Base-by-base conservation (phyloP, 2,329 filamentous ascomycete genomes). In the Fusarium nanum region DNA sequence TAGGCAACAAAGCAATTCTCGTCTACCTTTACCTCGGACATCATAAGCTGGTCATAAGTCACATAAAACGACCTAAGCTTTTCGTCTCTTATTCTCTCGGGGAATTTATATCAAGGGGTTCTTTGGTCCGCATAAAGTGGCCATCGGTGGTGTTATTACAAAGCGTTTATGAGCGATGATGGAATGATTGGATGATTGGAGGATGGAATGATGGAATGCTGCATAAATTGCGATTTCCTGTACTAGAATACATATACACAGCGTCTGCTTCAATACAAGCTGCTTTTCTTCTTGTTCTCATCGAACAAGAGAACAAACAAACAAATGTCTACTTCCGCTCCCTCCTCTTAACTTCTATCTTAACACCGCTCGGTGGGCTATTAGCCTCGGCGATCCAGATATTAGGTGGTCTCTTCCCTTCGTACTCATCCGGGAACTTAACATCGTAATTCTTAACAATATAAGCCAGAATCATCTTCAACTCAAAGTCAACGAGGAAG, bases 381-480 rank as follows among this genome's bases (percentile, higher is more conserved):
- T 66, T 30, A 3, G 71, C 67, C 58, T 75, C 73, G 3, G 73
- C 55, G 20, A 73, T 11, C 73, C 73, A 75, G 1, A 28, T 12
- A 18, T 74, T 75, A 7, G 59, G 55, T 10, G 73, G 73, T 1
- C 73, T 58, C 56, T 70, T 62, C 2, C 73, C 73, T 10, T 59
- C 55, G 13, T 74, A 73, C 27, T 66, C 59, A 13, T 73, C 49
- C 1, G 73, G 67, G 5, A 75, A 70, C 22, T 50, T 58, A 1
- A 75, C 16, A 1, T 75, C 71, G 8, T 75, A 75, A 8, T 75
- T 75, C 13, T 60, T 47, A 5, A 75, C 40, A 5, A 72, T 37
- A 52, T 75, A 70, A 0, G 71, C 62, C 55, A 76, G 37, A 25
- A 78, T 75, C 76, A 78, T 78, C 70, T 78, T 78, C 48, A 78